These are phyloP conservation scores for Solanum hybrid DNA, from an alignment of 305 asterid genomes.

Conservation along the genomic window DNA sequence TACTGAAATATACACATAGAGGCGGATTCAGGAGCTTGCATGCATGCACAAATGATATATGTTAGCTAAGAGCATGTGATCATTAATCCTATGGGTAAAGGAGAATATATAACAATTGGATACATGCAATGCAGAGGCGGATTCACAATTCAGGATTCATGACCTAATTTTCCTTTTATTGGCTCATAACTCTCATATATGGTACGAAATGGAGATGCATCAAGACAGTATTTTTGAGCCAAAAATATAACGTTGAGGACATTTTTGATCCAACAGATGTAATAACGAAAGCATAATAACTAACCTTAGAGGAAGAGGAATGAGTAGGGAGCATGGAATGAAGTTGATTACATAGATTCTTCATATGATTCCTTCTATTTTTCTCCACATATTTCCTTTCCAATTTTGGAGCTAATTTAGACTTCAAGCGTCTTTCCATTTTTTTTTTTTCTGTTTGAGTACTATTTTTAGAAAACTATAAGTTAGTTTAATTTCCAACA, in stretches of 20 bases:
- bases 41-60: not conserved
- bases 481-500: not conserved
- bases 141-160: not conserved
- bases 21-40: not conserved
- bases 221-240: not conserved
- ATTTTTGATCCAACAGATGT: not conserved
- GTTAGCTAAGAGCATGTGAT: not conserved
- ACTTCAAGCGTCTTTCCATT: not conserved
- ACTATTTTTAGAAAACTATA: not conserved
- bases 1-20: not conserved
- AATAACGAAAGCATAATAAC: not conserved
- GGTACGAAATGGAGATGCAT: not conserved
- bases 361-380: slow-evolving; percentile 24
- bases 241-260: not conserved
- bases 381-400: slow-evolving; percentile 29
- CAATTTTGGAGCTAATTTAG: slow-evolving; percentile 11
- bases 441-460: not conserved
- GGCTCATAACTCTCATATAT: not conserved
- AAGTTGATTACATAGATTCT: slow-evolving; percentile 4
- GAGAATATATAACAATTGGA: not conserved
- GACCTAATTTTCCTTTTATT: not conserved
- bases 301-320: slow-evolving; percentile 3
- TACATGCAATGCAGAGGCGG: not conserved
- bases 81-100: not conserved
- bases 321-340: slow-evolving; percentile 6